Evolutionary conservation across 1,139 yeast genomes (phyloP), one percentile per base, ranked within the genome.

Genomic region (Hemisphaericaspora xylofermentans): DNA sequence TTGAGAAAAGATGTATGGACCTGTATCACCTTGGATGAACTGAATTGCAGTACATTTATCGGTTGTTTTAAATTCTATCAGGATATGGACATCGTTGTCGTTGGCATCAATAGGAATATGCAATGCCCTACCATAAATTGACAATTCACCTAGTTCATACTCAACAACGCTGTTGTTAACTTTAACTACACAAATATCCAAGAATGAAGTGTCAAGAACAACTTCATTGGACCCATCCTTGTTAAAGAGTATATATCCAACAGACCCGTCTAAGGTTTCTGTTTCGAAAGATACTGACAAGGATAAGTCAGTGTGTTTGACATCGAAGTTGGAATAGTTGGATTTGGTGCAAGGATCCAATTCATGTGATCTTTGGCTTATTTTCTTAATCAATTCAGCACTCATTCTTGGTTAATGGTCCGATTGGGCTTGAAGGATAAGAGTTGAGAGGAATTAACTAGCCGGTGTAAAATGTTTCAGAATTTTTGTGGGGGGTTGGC

Each of bases 271-370:
- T n/a, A 69, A 43, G 4, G 36, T 44, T 42, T 64, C 59, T 16
- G 51, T 42, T 12, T 60, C 64, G 44, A 69, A 69, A 27, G 58
- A 56, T 12, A 69, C 64, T 3, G 49, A 45, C 35, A 65, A 52
- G 31, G 56, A 52, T 41, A 68, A 59, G 2, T 48, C 49, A n/a
- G 69, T 61, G 26, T 54, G 42, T 15, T 60, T 51, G 25, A 86
- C 75, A 6, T 63, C 52, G 56, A 85, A 84, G 35, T 68, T 55
- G 26, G 54, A 53, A 63, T 87, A 88, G 60, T 84, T 86, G 39
- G 96, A 88, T 21, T 76, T 65, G 4, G 96, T 86, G 14, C 93
- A 83, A 18, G 86, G 84, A 60, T 88, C 96, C 21, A 46, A 36
- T 30, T 33, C 46, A 38, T 42, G 52, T 25, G 45, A 47, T 34